Percentiles rank a stretch among this genome's conserved stretches.
Evolutionary conservation across 1,284 basidiomycete species (phyloP).

Genomic region (Sutorius eximius): DNA sequence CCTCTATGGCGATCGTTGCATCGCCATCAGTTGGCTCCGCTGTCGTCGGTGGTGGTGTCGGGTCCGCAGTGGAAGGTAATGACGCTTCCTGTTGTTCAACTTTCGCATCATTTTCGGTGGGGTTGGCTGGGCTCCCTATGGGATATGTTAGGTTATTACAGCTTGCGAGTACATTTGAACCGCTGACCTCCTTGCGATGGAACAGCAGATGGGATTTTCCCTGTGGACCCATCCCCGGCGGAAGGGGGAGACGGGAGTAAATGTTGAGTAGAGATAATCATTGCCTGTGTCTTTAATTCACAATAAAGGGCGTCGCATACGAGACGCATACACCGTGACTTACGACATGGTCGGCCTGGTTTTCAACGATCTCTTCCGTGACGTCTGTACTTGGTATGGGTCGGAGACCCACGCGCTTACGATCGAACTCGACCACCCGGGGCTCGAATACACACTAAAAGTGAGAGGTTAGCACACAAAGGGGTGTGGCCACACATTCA

Average conservation of each 20-base stretch:
- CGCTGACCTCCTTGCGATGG: slow-evolving; percentile 32
- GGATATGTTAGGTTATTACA: neutral
- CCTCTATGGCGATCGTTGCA: slow-evolving; percentile 47
- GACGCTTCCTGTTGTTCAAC: slow-evolving; percentile 37
- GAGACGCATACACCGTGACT: slow-evolving; percentile 26
- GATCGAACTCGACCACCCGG: slow-evolving; percentile 85
- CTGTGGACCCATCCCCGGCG: slow-evolving; percentile 19
- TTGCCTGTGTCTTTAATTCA: slow-evolving; percentile 68
- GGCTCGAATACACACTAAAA: slow-evolving; percentile 88
- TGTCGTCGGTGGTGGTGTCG: slow-evolving; percentile 31
- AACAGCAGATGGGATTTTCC: slow-evolving; percentile 19
- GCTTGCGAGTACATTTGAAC: neutral
- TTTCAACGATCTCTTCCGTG: slow-evolving; percentile 72
- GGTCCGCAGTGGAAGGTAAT: slow-evolving; percentile 35
- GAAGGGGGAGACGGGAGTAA: slow-evolving; percentile 47
- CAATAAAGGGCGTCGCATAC: slow-evolving; percentile 2
- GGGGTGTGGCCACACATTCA: slow-evolving; percentile 20
- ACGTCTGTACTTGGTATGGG: slow-evolving; percentile 54
- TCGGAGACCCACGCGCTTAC: slow-evolving; percentile 58
- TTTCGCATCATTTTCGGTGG: slow-evolving; percentile 29
- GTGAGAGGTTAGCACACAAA: slow-evolving; percentile 4
- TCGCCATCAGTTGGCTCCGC: slow-evolving; percentile 33
- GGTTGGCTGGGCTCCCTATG: slow-evolving; percentile 28
- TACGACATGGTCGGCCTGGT: slow-evolving; percentile 63
- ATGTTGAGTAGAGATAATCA: slow-evolving; percentile 85